Conservation (phyloP, 2,329 filamentous ascomycete genomes). For the Fusarium humuli region DNA sequence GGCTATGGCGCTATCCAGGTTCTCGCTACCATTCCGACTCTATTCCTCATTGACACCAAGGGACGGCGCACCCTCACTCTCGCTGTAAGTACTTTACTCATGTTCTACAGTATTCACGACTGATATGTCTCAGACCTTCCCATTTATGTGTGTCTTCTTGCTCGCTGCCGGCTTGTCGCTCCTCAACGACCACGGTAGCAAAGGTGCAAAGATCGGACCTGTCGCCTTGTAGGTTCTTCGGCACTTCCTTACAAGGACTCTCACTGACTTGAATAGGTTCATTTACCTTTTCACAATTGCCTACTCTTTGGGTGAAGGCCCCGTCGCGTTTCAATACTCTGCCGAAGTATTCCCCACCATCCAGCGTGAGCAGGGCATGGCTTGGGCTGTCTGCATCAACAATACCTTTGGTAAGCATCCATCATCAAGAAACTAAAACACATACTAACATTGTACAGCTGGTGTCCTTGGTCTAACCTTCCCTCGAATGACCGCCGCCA, state of each 20-base stretch:
- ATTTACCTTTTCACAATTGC: constrained; percentile 53
- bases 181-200: constrained; percentile 41
- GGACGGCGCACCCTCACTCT: constrained; percentile 33
- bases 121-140: constrained; percentile 47
- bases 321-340: constrained; percentile 54
- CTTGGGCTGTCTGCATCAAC: constrained; percentile 54
- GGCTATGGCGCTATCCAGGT: constrained; percentile 35
- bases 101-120: fast-evolving
- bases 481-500: constrained; percentile 49
- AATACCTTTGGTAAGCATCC: constrained; percentile 45
- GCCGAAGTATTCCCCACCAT: constrained; percentile 55
- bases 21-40: constrained; percentile 16
- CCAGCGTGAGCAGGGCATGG: constrained; percentile 55
- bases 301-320: constrained; percentile 53
- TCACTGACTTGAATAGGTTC: constrained; percentile 39
- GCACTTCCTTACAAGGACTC: fast-evolving
- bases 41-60: constrained; percentile 31
- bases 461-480: constrained; percentile 49
- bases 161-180: constrained; percentile 50
- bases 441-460: constrained; percentile 31
- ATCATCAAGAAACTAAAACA: fast-evolving
- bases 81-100: constrained; percentile 8
- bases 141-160: constrained; percentile 50
- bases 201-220: constrained; percentile 46
- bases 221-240: constrained; percentile 39